Percentiles rank a stretch among this genome's conserved stretches.
These are phyloP conservation scores for Naumovozyma baii DNA, from an alignment of 805 yeast species.

Conservation along the genomic window DNA sequence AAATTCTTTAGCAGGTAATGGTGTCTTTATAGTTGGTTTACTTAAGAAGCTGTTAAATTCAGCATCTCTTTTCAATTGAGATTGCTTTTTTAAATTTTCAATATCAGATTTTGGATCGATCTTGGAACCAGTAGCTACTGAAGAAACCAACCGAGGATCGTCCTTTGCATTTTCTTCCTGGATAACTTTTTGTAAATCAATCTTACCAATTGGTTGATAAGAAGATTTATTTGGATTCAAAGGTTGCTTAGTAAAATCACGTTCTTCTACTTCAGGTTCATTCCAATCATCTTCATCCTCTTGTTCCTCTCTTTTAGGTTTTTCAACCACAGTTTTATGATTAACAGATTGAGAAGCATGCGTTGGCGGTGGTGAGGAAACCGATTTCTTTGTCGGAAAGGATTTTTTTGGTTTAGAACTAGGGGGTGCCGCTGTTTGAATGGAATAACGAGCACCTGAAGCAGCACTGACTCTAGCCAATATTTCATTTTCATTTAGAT, in stretches of 20 bases:
- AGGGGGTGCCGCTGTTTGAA: conserved; percentile 35
- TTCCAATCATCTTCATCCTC: conserved; percentile 32
- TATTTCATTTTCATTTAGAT: conserved; percentile 70
- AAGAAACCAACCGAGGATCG: conserved; percentile 34
- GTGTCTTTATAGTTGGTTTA: conserved; percentile 26
- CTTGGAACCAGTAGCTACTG: conserved; percentile 14
- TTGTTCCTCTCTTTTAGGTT: conserved; percentile 5
- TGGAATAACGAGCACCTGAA: conserved; percentile 90
- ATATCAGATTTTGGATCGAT: conserved; percentile 27
- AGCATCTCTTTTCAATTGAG: conserved; percentile 29
- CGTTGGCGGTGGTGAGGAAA: conserved; percentile 9
- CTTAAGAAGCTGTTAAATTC: conserved; percentile 30
- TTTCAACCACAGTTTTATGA: conserved; percentile 1
- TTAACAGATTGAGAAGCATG: not conserved
- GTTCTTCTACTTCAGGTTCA: conserved; percentile 38
- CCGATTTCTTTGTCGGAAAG: conserved; percentile 13
- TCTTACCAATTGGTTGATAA: conserved; percentile 55
- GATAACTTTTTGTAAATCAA: conserved; percentile 38
- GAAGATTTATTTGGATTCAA: conserved; percentile 36
- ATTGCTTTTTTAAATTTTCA: conserved; percentile 29
- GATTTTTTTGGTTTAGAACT: conserved; percentile 30
- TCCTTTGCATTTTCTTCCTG: conserved; percentile 35
- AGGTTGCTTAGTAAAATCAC: conserved; percentile 42
- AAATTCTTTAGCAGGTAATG: conserved; percentile 9
- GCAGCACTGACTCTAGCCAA: conserved; percentile 74